Evolutionary conservation across 1,139 yeast species (phyloP).

Genomic region (Candida anutae): DNA sequence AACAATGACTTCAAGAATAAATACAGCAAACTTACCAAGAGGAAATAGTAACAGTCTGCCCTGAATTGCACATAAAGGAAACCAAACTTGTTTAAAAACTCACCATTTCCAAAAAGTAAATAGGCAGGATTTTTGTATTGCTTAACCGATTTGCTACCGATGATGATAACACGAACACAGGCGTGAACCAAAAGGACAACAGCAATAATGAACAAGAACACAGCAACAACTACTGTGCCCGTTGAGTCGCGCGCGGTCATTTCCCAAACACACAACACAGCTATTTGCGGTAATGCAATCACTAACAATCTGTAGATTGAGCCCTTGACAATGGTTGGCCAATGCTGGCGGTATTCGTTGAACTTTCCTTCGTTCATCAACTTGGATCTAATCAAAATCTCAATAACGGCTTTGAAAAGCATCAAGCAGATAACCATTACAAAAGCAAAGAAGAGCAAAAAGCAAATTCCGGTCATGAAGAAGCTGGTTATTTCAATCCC

Average conservation of each 20-base stretch:
- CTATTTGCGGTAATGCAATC: constrained; percentile 80
- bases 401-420: constrained; percentile 68
- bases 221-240: constrained; percentile 76
- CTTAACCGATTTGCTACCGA: constrained; percentile 65
- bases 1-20: constrained; percentile 69
- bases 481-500: constrained; percentile 78
- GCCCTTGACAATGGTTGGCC: constrained; percentile 82
- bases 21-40: constrained; percentile 56
- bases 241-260: constrained; percentile 75
- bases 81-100: constrained; percentile 80
- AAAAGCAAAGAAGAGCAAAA: constrained; percentile 73
- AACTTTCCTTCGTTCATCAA: constrained; percentile 59
- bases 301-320: constrained; percentile 74
- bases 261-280: constrained; percentile 84
- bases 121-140: constrained; percentile 90
- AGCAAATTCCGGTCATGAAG: constrained; percentile 80
- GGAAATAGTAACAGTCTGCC: constrained; percentile 83
- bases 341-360: constrained; percentile 68
- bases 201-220: constrained; percentile 51
- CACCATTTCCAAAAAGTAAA: constrained; percentile 76
- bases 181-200: constrained; percentile 65
- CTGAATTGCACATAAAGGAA: constrained; percentile 86
- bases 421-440: constrained; percentile 58
- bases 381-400: constrained; percentile 56
- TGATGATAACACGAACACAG: constrained; percentile 55